Evolutionary conservation across 75 land plant genomes (phyloP).

Genomic region (Azolla pinnata): DNA sequence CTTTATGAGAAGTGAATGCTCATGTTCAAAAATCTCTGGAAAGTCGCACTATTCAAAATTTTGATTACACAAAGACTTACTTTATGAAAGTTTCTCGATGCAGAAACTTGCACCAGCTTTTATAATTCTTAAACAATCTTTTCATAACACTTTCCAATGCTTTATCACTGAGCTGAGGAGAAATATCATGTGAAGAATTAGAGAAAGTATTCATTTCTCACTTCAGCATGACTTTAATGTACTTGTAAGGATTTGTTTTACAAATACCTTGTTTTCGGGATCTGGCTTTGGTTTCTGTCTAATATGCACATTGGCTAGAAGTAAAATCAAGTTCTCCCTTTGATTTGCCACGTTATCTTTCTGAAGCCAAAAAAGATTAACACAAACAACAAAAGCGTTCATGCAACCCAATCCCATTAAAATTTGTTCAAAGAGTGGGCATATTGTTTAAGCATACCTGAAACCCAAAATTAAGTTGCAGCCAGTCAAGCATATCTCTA

Average conservation of each 20-base stretch:
- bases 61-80: slow-evolving; percentile 22
- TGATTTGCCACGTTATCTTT: slow-evolving; percentile 94
- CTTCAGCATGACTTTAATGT: not conserved
- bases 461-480: slow-evolving; percentile 94
- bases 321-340: slow-evolving; percentile 88
- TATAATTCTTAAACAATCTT: slow-evolving; percentile 56
- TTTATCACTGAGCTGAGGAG: slow-evolving; percentile 40
- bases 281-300: slow-evolving; percentile 62
- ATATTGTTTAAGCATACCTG: too few species aligned
- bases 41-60: not conserved
- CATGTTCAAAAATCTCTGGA: too few species aligned
- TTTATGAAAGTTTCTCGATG: slow-evolving; percentile 38
- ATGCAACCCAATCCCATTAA: too few species aligned
- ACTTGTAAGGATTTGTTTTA: not conserved
- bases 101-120: slow-evolving; percentile 59
- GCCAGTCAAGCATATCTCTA: slow-evolving; percentile 98
- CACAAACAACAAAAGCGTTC: too few species aligned
- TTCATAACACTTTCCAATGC: slow-evolving; percentile 53
- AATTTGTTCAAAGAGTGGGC: too few species aligned
- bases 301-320: slow-evolving; percentile 95
- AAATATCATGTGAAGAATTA: not conserved
- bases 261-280: slow-evolving; percentile 44
- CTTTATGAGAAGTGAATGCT: too few species aligned
- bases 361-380: slow-evolving; percentile 33
- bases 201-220: not conserved